Conservation (phyloP, 495 filamentous ascomycete genomes). For the Hypoxylon subgilvum region DNA sequence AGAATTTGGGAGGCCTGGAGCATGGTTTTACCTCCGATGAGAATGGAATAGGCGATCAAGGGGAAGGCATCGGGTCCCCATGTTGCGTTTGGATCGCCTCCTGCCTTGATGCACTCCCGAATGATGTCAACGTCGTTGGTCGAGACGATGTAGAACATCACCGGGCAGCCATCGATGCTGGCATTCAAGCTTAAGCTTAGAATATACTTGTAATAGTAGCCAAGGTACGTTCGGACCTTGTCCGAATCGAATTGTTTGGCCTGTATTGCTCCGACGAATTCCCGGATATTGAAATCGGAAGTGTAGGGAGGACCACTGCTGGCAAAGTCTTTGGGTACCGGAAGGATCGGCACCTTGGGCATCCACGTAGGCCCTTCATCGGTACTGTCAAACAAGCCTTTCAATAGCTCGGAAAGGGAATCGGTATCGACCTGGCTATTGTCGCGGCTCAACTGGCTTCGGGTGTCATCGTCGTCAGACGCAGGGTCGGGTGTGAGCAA, state of each 20-base stretch:
- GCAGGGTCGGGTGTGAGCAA: constrained; percentile 9
- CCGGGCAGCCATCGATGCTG: constrained; percentile 1
- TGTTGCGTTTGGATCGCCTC: constrained; percentile 9
- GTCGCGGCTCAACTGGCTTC: neutral
- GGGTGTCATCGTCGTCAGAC: neutral
- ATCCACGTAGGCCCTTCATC: constrained; percentile 2
- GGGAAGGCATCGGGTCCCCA: constrained; percentile 4
- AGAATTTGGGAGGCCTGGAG: neutral
- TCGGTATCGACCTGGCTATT: no score
- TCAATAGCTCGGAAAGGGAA: no score
- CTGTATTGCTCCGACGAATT: constrained; percentile 10
- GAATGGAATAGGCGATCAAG: constrained; percentile 9
- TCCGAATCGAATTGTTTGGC: constrained; percentile 1
- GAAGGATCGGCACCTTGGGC: constrained; percentile 5
- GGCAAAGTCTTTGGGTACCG: neutral
- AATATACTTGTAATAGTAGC: constrained; percentile 1
- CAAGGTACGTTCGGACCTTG: constrained; percentile 2
- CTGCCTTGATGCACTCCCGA: constrained; percentile 12
- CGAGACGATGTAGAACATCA: constrained; percentile 15
- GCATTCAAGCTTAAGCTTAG: constrained; percentile 4
- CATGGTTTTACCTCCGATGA: constrained; percentile 1
- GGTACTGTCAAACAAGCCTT: no score
- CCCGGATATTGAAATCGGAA: neutral
- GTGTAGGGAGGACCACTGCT: neutral
- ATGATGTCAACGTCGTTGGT: constrained; percentile 20